phyloP scores from a whole-genome alignment of 495 filamentous ascomycete species.

The Neohortaea acidophila region DNA sequence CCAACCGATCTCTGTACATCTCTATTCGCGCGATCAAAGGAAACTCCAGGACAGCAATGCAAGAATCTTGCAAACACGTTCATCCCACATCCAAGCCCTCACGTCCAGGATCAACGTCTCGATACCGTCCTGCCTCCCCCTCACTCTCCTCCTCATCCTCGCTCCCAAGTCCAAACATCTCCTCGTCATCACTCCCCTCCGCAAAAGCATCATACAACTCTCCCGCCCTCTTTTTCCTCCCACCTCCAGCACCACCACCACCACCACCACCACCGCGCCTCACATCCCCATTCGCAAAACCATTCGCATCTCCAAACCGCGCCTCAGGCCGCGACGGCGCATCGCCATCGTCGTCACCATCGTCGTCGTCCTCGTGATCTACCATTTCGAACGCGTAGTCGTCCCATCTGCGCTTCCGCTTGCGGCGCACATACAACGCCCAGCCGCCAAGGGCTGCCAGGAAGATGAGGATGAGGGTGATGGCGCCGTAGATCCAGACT shows the following conservation, averaged over 20 bases:
- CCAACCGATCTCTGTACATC: too few species aligned
- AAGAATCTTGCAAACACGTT: too few species aligned
- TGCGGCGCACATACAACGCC: slow-evolving; percentile 61
- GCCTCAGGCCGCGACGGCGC: not conserved
- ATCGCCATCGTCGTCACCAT: slow-evolving; percentile 20
- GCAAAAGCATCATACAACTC: slow-evolving; percentile 93
- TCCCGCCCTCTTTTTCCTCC: slow-evolving; percentile 46
- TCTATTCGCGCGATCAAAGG: too few species aligned
- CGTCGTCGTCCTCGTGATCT: slow-evolving; percentile 63
- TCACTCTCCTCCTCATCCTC: slow-evolving; percentile 7
- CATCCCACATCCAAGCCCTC: too few species aligned
- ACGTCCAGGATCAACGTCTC: too few species aligned
- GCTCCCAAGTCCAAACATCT: not conserved
- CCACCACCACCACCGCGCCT: slow-evolving; percentile 3
- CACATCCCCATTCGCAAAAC: not conserved
- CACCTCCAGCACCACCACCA: slow-evolving; percentile 21
- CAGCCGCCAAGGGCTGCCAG: slow-evolving; percentile 65
- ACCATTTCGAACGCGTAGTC: slow-evolving; percentile 93
- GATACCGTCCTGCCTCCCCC: slow-evolving; percentile 2
- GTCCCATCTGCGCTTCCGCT: slow-evolving; percentile 52
- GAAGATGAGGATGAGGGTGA: slow-evolving; percentile 73
- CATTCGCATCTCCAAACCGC: not conserved
- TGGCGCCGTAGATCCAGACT: slow-evolving; percentile 83
- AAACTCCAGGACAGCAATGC: too few species aligned
- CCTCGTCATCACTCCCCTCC: slow-evolving; percentile 51